Base-by-base conservation (phyloP, 108 stramenopile genomes). In the Cyclotella atomus region DNA sequence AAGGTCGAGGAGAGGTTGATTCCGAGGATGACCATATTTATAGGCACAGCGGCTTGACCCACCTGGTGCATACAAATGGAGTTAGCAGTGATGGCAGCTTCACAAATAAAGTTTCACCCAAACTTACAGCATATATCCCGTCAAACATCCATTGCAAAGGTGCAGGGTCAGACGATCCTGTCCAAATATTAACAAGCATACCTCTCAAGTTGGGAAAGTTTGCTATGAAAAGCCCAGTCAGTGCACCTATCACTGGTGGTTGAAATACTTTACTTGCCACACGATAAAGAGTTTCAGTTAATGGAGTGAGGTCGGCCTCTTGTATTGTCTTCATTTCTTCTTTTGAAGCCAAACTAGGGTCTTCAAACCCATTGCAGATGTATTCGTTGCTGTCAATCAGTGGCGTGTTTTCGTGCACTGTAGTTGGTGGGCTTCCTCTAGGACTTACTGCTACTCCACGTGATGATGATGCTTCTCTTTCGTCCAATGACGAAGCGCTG, bases 1-100 rank as follows among this genome's bases (percentile, higher is more conserved):
- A 68, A 84, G 3, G 84, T 82, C 8, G 83, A 78, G 19, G 87
- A 87, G 8, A 95, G 84, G 75, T 91, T 91, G 38, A 84, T 85
- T 19, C 95, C 95, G 24, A 95, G 66, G 61, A 95, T 95, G 12
- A 88, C 87, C 95, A 95, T 95, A 43, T 95, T 95, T 53, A 95
- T 88, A 10, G 95, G 95, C 9, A 95, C 95, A 0, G 95, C 95
- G 3, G 95, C 72, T 70, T 88, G 71, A 12, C 95, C 92, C 15
- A 93, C 60, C 75, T 76, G 20, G 4, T 38, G 5, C 7, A 38
- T 38, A 12, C 38, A 7, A 38, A 12, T 15, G 38, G 60, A 38
- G n/a, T 24, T 7, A 55, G 36, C 6, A 68, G 19, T 75, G 19
- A 52, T 30, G 53, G 4, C 3, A 32, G 21, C 33, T 38, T 21